Evolutionary conservation across 768 basidiomycete genomes (phyloP), one percentile per base, ranked within the genome.

Genomic region (Sarcodon aspratus): DNA sequence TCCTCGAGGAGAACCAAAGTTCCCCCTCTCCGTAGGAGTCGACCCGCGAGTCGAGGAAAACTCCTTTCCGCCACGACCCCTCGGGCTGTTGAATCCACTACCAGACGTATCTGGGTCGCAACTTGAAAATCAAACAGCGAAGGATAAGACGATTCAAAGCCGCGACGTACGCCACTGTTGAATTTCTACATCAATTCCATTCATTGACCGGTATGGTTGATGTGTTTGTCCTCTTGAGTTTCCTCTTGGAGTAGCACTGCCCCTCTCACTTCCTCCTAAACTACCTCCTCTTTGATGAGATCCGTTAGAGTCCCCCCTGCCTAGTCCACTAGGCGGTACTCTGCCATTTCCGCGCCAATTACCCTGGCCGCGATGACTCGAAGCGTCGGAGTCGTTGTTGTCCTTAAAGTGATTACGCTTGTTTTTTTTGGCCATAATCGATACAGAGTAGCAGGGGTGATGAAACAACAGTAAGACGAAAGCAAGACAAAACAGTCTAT

Each of bases 1-100:
- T 17, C 53, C 54, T 18, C 56, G 51, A 10, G 47, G 40, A 7
- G 48, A 17, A 15, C 46, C 36, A 27, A 27, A 27, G 33, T n/a
- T 13, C 40, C 40, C 40, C 3, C 13, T 13, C 9, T 9, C 9
- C 27, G 9, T 13, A 9, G 40, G 13, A 27, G 40, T 9, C 13
- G 40, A 42, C 27, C 40, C 40, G 15, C 40, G 40, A 13, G 2
- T 27, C 21, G 21, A 27, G 21, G 5, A 27, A 27, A 27, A 27
- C 21, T 27, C 21, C 21, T 27, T 27, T 27, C 21, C 21, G 21
- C 40, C 40, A 9, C 40, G 40, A 42, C 40, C 40, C 9, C 40
- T 13, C 9, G 40, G 40, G 13, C 17, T 42, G 40, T 42, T 42
- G 8, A 6, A 27, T 2, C 11, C 27, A 27, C 11, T 42, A 17